Evolutionary conservation across 768 basidiomycete genomes (phyloP), one percentile per base, ranked within the genome.

Genomic region (Amanita fuliginea): DNA sequence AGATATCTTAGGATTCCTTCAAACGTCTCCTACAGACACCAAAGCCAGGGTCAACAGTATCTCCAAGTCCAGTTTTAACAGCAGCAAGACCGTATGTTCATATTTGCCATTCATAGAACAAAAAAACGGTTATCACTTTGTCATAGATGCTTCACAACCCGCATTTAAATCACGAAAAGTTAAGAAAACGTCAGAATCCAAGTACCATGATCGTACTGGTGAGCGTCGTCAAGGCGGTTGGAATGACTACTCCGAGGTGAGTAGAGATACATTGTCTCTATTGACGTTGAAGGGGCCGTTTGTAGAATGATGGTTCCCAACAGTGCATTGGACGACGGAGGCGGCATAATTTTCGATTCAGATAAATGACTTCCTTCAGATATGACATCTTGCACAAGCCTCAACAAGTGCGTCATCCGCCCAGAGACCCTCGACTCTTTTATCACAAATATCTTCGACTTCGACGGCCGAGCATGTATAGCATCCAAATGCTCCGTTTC

Each of bases 91-190:
- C 61, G 66, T 69, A 50, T 46, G 65, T 61, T 58, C 57, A 53
- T 55, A 5, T 33, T 10, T 16, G 13, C 26, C 18, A 21, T 4
- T 7, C 5, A 10, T 10, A 7, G 11, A 37, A 47, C 14, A 8
- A 24, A 8, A n/a, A 9, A 8, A 40, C 21, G 32, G 11, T 41
- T 14, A 41, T 40, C 22, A 18, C 13, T 30, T 30, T 42, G 59
- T 55, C 57, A 60, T 74, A 18, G 68, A 73, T 47, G 60, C 77
- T 10, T 72, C 77, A 1, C 68, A 81, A 52, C 77, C 85, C 16
- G 73, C 76, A 0, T 92, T 93, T 64, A 89, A 89, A 57, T 90
- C 90, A 10, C 74, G 90, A 43, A 88, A 83, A 56, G 70, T 90
- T 36, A 87, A 82, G 67, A 82, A 81, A 61, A 53, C 60, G 6